Percentiles rank a stretch among this genome's conserved stretches.
Evolutionary conservation across 257 asterid species (phyloP).

Genomic region (Solanum appendiculatum): DNA sequence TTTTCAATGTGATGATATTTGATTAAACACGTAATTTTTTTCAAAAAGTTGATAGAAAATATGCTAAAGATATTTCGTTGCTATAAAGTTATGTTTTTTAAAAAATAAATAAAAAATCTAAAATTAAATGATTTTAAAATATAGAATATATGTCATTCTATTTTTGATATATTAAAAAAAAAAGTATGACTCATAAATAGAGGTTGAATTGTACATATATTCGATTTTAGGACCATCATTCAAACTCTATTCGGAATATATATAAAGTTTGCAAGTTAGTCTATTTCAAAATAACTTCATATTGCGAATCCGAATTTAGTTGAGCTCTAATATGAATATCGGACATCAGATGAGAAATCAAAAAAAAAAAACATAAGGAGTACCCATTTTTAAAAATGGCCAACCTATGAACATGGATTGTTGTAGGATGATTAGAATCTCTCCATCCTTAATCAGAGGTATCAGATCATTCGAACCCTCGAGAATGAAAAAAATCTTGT

Average conservation of each 20-base stretch:
- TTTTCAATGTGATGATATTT: neutral
- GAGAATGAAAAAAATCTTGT: too few species aligned
- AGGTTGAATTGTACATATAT: neutral
- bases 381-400: neutral
- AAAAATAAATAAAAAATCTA: neutral
- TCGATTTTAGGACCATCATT: neutral
- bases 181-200: neutral
- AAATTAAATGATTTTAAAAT: neutral
- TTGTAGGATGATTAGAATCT: rapidly evolving
- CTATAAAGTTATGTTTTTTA: neutral
- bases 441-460: neutral
- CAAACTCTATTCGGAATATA: neutral
- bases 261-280: neutral
- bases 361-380: neutral
- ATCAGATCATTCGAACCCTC: too few species aligned
- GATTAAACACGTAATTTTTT: neutral
- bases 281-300: too few species aligned
- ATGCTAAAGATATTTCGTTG: neutral
- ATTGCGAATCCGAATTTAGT: too few species aligned
- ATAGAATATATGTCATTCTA: neutral
- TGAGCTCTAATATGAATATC: too few species aligned
- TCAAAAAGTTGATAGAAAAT: rapidly evolving
- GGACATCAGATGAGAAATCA: too few species aligned
- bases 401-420: neutral
- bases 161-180: neutral